Evolutionary conservation across 441 rosid species (phyloP), one percentile per base, ranked within the genome.

Genomic region (Erysimum cheiri): DNA sequence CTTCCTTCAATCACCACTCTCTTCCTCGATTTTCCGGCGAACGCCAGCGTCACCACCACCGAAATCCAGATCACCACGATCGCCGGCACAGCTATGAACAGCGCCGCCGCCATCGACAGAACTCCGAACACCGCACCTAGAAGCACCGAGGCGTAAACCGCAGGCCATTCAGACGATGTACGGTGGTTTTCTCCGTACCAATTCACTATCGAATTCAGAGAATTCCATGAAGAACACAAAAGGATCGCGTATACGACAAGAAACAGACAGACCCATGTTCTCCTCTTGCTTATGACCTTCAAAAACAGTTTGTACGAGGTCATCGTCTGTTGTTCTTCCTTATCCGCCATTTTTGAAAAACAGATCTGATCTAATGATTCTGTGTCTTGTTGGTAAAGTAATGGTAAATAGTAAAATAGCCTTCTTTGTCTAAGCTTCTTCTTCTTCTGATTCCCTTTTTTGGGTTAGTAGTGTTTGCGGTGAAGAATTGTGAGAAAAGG

Each of bases 61-160:
- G 93, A 78, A 60, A 94, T 94, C 98, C 98, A 91, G 32, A 82
- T 90, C n/a, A 91, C 96, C 73, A 94, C 56, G 50, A 91, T 94
- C 36, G 96, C 96, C 3, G 97, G 97, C 62, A 91, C 93, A 4
- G 86, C 98, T 56, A 90, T 92, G 9, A 89, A 92, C 12, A 94
- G 86, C 41, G 98, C 97, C 17, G 98, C 96, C 40, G 75, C 85
- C 98, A 94, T 90, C 5, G 98, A 87, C 0, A 91, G 70, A 14
- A 86, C 43, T 14, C 97, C 98, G 66, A 87, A 88, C 57, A 90
- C 93, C 0, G 80, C 89, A 15, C 96, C 97, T 0, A 94, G 80
- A 60, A 94, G 89, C 68, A 87, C 92, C 2, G 98, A 90, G 2
- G 96, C 96, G 67, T 91, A 94, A 66, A 91, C 56, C 39, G 97